These are phyloP conservation scores for Phytophthora hybrid DNA, from an alignment of 352 stramenopile genomes.

Conservation along the genomic window DNA sequence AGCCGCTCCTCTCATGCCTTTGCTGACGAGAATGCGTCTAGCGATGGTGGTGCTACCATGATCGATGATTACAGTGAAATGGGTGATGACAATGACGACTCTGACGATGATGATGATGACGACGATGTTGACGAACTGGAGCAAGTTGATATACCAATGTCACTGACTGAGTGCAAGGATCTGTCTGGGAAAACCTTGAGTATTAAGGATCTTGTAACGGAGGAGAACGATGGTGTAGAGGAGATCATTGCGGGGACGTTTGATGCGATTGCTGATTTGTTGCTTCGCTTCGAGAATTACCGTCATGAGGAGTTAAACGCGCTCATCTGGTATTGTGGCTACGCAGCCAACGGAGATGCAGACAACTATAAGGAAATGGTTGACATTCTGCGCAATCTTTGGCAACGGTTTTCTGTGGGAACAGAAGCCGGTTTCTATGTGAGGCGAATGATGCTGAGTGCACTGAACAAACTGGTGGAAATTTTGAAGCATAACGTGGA, in stretches of 20 bases:
- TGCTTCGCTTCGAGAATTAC: slow-evolving; percentile 69
- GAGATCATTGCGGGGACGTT: slow-evolving; percentile 80
- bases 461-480: slow-evolving; percentile 80
- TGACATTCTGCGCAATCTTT: slow-evolving; percentile 57
- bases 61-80: slow-evolving; percentile 36
- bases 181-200: slow-evolving; percentile 37
- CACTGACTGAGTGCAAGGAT: slow-evolving; percentile 46
- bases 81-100: slow-evolving; percentile 50
- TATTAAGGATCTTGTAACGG: slow-evolving; percentile 63
- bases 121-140: slow-evolving; percentile 57
- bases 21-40: slow-evolving; percentile 30
- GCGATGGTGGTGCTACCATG: slow-evolving; percentile 24
- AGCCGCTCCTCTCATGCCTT: slow-evolving; percentile 39
- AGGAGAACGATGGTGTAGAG: slow-evolving; percentile 53
- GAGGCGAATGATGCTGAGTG: slow-evolving; percentile 76
- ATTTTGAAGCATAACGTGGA: slow-evolving; percentile 81
- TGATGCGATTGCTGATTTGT: slow-evolving; percentile 58
- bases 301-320: slow-evolving; percentile 67
- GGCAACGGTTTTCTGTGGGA: slow-evolving; percentile 34
- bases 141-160: slow-evolving; percentile 60
- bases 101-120: slow-evolving; percentile 48
- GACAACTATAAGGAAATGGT: slow-evolving; percentile 54
- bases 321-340: slow-evolving; percentile 73
- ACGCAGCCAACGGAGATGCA: slow-evolving; percentile 34
- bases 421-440: slow-evolving; percentile 56